Percentiles rank a stretch among this genome's conserved stretches.
Conservation (phyloP, 352 stramenopile species). For the Phytophthora hibernalis region DNA sequence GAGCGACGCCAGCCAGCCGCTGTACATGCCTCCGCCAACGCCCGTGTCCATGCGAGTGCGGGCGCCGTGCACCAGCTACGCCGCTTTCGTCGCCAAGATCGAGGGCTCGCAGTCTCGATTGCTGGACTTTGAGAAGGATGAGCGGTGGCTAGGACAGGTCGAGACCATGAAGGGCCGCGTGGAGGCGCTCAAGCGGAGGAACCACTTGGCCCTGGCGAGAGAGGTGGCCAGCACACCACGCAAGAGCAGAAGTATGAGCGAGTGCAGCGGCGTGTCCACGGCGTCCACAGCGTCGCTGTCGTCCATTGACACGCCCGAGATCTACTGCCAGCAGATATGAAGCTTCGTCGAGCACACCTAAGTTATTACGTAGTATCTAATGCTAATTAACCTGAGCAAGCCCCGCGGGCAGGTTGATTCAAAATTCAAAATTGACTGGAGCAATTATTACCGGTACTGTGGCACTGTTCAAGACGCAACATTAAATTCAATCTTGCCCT, state of each 20-base stretch:
- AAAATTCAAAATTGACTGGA: not conserved
- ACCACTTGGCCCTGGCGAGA: constrained; percentile 25
- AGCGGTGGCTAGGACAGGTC: constrained; percentile 42
- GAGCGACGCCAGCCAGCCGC: constrained; percentile 7
- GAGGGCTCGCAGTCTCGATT: constrained; percentile 41
- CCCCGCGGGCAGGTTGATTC: no score
- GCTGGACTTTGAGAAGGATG: constrained; percentile 44
- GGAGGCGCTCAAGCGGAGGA: constrained; percentile 39
- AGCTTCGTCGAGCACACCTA: constrained; percentile 26
- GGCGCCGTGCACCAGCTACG: constrained; percentile 34
- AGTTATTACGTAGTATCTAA: constrained; percentile 39
- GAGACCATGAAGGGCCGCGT: constrained; percentile 41
- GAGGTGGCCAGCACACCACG: constrained; percentile 29
- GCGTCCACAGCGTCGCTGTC: constrained; percentile 42
- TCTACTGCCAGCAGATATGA: constrained; percentile 29
- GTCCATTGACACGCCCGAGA: constrained; percentile 37
- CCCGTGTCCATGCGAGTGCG: constrained; percentile 31
- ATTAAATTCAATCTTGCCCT: no score
- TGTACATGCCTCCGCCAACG: constrained; percentile 29
- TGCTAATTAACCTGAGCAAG: constrained; percentile 43
- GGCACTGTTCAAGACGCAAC: no score
- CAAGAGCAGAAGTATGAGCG: constrained; percentile 43
- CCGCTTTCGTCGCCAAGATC: constrained; percentile 38
- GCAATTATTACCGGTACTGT: no score
- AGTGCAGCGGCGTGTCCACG: constrained; percentile 45